phyloP scores from a whole-genome alignment of 805 yeast species.

The Brettanomyces bruxellensis region DNA sequence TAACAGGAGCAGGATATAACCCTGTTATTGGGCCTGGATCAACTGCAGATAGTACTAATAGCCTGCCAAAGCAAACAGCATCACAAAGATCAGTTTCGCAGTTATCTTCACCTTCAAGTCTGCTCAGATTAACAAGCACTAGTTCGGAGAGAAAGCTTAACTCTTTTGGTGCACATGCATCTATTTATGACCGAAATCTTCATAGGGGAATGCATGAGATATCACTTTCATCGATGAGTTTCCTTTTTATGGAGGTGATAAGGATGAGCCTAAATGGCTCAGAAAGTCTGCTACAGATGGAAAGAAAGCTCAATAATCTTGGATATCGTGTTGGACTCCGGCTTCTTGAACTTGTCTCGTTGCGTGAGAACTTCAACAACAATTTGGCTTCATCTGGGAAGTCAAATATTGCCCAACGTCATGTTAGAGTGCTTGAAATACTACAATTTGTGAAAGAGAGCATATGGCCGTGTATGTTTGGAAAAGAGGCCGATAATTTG shows the following conservation, averaged over 20 bases:
- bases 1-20: constrained; percentile 21
- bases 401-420: constrained; percentile 58
- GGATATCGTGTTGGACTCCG: constrained; percentile 77
- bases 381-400: constrained; percentile 39
- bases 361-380: constrained; percentile 48
- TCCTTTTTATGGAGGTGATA: constrained; percentile 61
- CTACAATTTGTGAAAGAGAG: constrained; percentile 67
- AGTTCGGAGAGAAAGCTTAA: constrained; percentile 4
- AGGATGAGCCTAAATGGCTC: constrained; percentile 54
- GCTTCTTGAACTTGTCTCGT: constrained; percentile 55
- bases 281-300: constrained; percentile 60
- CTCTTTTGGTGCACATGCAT: not conserved
- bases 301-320: constrained; percentile 48
- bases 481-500: constrained; percentile 50
- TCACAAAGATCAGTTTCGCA: constrained; percentile 1
- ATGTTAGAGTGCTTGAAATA: constrained; percentile 60
- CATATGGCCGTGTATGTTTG: constrained; percentile 69
- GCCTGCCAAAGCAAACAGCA: constrained; percentile 4
- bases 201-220: constrained; percentile 61
- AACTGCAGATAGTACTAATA: constrained; percentile 14
- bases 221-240: constrained; percentile 56
- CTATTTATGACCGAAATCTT: constrained; percentile 60
- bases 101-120: not conserved
- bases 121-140: constrained; percentile 10
- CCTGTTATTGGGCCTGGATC: constrained; percentile 22